Conservation (phyloP, 305 asterid species). For the Andrographis paniculata region DNA sequence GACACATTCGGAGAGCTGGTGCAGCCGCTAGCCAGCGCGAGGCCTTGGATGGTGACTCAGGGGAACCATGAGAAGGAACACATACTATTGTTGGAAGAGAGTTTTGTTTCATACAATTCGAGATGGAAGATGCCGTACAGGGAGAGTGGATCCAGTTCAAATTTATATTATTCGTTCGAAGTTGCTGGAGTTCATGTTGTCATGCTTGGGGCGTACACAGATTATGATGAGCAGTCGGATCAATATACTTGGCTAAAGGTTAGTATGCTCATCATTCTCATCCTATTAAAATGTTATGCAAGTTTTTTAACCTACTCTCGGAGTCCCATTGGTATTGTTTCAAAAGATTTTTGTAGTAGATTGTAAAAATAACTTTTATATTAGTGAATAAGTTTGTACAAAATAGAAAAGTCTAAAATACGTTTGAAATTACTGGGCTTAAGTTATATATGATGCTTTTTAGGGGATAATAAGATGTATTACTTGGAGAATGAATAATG, state of each 20-base stretch:
- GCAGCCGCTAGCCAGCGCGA: slow-evolving; percentile 60
- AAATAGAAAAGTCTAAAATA: too few relatives aligned
- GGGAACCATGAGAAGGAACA: slow-evolving; percentile 69
- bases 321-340: too few relatives aligned
- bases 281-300: too few relatives aligned
- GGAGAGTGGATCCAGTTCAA: slow-evolving; percentile 61
- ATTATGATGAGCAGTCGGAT: slow-evolving; percentile 40
- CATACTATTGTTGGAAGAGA: slow-evolving; percentile 30
- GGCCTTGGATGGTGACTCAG: slow-evolving; percentile 81
- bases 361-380: too few relatives aligned
- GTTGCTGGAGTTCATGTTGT: slow-evolving; percentile 53
- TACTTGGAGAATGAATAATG: too few relatives aligned
- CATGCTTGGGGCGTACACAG: slow-evolving; percentile 68
- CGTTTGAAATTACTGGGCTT: too few relatives aligned
- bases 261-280: slow-evolving; percentile 3
- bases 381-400: too few relatives aligned
- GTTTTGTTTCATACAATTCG: slow-evolving; percentile 47
- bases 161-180: slow-evolving; percentile 60
- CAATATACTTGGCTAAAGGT: slow-evolving; percentile 67
- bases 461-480: too few relatives aligned
- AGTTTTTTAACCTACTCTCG: too few relatives aligned
- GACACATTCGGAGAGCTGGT: slow-evolving; percentile 61
- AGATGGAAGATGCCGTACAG: slow-evolving; percentile 70
- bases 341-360: too few relatives aligned
- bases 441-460: too few relatives aligned